These are phyloP conservation scores for Chenopodium formosanum DNA, from an alignment of 148 eudicot genomes.

Conservation along the genomic window DNA sequence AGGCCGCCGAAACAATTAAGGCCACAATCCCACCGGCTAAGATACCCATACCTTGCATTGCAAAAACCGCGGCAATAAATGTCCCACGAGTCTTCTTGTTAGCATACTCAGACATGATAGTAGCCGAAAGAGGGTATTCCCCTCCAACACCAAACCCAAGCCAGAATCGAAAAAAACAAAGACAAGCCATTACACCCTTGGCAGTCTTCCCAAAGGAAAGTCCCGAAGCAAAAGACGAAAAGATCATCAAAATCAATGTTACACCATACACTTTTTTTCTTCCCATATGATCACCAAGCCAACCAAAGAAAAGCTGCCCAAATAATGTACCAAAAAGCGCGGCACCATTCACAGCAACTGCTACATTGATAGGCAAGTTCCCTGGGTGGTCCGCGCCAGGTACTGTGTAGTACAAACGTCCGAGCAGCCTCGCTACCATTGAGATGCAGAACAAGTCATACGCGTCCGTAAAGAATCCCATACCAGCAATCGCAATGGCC, in stretches of 20 bases:
- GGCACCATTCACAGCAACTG: constrained; percentile 56
- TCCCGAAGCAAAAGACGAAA: constrained; percentile 48
- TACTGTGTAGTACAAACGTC: constrained; percentile 59
- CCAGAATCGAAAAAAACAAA: constrained; percentile 55
- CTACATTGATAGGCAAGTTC: constrained; percentile 46
- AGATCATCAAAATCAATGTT: constrained; percentile 45
- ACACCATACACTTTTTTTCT: constrained; percentile 57
- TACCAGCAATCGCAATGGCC: constrained; percentile 60
- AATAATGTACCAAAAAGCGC: constrained; percentile 60
- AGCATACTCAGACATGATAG: constrained; percentile 76
- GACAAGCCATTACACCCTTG: constrained; percentile 37
- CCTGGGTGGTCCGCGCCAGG: constrained; percentile 36
- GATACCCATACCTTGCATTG: constrained; percentile 74
- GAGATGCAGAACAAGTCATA: constrained; percentile 72
- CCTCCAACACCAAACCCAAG: constrained; percentile 67
- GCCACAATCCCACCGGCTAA: constrained; percentile 50
- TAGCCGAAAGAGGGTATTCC: constrained; percentile 67
- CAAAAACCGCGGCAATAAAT: constrained; percentile 67
- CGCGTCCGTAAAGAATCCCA: constrained; percentile 64
- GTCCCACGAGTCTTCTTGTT: constrained; percentile 67
- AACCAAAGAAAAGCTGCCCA: constrained; percentile 70
- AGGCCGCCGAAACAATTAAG: constrained; percentile 37
- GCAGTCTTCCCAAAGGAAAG: constrained; percentile 39
- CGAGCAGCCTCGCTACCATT: constrained; percentile 56
- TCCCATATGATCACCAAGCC: constrained; percentile 71